Percentiles rank a stretch among this genome's conserved stretches.
phyloP scores from a whole-genome alignment of 768 basidiomycete genomes.

The Russula ochroleuca region DNA sequence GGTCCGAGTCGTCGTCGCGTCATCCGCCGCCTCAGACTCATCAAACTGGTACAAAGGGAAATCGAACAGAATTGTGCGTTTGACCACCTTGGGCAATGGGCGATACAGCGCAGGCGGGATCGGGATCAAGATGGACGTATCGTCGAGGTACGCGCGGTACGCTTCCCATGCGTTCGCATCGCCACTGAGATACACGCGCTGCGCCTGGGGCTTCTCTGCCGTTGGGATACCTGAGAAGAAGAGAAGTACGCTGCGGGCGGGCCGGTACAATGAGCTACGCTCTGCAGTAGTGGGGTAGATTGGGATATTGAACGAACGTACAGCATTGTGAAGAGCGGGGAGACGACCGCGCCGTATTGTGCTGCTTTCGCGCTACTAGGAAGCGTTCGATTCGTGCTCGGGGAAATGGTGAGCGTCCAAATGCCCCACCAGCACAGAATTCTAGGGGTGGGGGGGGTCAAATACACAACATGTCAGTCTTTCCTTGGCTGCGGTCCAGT shows the following conservation, averaged over 20 bases:
- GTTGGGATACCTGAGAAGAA: conserved; percentile 68
- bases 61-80: conserved; percentile 55
- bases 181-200: conserved; percentile 31
- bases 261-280: conserved; percentile 27
- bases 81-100: conserved; percentile 48
- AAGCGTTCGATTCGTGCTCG: conserved; percentile 46
- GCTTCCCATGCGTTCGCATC: conserved; percentile 41
- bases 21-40: background rate
- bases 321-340: conserved; percentile 63
- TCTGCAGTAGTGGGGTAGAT: background rate
- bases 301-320: conserved; percentile 28
- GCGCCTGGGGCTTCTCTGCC: conserved; percentile 62
- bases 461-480: background rate
- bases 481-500: background rate
- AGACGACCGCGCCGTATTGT: conserved; percentile 55
- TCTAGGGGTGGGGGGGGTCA: conserved; percentile 30
- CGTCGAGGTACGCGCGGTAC: conserved; percentile 52
- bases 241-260: conserved; percentile 46
- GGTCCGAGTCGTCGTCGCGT: background rate
- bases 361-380: conserved; percentile 45
- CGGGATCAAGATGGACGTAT: conserved; percentile 59
- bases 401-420: conserved; percentile 57
- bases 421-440: conserved; percentile 66
- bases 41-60: conserved; percentile 59
- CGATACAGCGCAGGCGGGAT: conserved; percentile 54